Conservation (phyloP, 305 asterid species). For the Fraxinus latifolia region DNA sequence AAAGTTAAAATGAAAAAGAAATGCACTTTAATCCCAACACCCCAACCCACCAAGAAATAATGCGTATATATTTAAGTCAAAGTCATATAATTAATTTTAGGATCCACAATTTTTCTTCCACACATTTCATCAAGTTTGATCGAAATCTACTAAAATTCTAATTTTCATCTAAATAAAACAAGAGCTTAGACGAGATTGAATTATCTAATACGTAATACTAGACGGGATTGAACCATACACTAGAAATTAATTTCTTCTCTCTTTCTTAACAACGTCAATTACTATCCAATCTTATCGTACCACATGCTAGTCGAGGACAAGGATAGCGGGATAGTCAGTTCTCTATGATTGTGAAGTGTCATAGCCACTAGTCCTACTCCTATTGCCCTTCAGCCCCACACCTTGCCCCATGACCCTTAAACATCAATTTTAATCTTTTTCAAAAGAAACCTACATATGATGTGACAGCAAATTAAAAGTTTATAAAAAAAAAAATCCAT, state of each 20-base stretch:
- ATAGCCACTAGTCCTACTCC: slow-evolving; percentile 29
- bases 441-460: background rate
- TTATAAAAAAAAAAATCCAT: background rate
- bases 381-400: slow-evolving; percentile 14
- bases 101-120: background rate
- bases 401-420: slow-evolving; percentile 22
- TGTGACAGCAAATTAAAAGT: background rate
- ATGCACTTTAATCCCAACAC: background rate
- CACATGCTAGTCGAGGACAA: slow-evolving; percentile 26
- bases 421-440: background rate
- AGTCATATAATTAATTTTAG: background rate
- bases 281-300: background rate
- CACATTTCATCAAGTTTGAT: background rate
- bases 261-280: background rate
- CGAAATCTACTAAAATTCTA: background rate
- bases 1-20: background rate
- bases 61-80: too few relatives aligned
- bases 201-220: background rate
- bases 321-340: slow-evolving; percentile 8
- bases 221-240: background rate
- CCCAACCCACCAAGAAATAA: background rate
- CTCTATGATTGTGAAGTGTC: slow-evolving; percentile 35
- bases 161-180: background rate
- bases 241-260: background rate
- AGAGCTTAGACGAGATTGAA: background rate